These are phyloP conservation scores for Aspergillus pseudonomiae DNA, from an alignment of 2,329 filamentous ascomycete species.

Conservation along the genomic window DNA sequence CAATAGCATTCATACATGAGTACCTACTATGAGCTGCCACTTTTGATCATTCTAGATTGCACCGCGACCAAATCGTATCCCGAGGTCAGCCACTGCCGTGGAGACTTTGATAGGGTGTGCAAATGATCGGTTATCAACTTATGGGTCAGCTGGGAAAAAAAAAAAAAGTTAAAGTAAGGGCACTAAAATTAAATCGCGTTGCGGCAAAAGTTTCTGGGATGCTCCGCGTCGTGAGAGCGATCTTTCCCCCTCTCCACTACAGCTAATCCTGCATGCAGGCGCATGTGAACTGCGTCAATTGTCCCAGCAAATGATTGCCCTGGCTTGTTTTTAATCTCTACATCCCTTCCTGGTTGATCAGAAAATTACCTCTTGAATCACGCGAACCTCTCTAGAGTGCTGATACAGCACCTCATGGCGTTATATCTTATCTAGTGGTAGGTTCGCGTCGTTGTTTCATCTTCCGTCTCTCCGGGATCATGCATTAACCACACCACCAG, in stretches of 20 bases:
- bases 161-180: not conserved
- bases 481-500: not conserved
- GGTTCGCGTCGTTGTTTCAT: conserved; percentile 2
- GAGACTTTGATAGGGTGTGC: not conserved
- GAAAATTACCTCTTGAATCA: conserved; percentile 8
- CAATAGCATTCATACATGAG: not conserved
- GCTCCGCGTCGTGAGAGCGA: not conserved
- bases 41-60: not conserved
- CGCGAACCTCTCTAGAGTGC: conserved; percentile 8
- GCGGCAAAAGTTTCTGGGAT: conserved; percentile 1
- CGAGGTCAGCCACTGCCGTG: not conserved
- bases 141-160: not conserved
- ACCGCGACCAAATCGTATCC: not conserved
- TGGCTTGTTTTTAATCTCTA: conserved; percentile 1
- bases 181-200: conserved; percentile 1
- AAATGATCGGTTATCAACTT: not conserved
- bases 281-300: conserved; percentile 6
- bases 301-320: conserved; percentile 1
- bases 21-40: no score
- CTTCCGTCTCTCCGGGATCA: not conserved
- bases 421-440: not conserved
- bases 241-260: not conserved
- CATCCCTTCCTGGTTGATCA: not conserved
- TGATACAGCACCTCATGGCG: conserved; percentile 1
- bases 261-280: not conserved